Evolutionary conservation across 768 basidiomycete species (phyloP).

Genomic region (Rhodocollybia butyracea): DNA sequence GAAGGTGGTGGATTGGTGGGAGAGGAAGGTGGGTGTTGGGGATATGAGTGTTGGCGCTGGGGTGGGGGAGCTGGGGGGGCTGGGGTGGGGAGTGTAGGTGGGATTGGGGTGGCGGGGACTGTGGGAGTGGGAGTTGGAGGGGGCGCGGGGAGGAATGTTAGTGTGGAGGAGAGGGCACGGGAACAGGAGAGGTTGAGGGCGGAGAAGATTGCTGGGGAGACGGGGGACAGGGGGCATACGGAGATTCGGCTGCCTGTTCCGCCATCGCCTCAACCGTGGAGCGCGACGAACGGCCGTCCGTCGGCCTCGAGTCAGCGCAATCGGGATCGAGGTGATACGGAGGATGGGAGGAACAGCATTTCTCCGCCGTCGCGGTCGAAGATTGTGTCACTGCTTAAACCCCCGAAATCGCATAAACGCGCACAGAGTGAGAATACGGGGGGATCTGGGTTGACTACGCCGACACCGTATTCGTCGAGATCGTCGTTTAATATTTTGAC

Average conservation of each 20-base stretch:
- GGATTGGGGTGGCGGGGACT: too few relatives aligned
- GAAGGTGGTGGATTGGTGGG: conserved; percentile 76
- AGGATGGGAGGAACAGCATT: too few relatives aligned
- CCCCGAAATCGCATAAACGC: conserved; percentile 33
- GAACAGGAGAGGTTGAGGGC: neutral
- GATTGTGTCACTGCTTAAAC: too few relatives aligned
- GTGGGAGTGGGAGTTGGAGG: too few relatives aligned
- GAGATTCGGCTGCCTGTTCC: conserved; percentile 1
- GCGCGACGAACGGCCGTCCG: conserved; percentile 10
- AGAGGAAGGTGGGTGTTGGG: conserved; percentile 70
- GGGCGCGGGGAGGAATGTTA: neutral
- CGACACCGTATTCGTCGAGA: conserved; percentile 10
- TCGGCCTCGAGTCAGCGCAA: too few relatives aligned
- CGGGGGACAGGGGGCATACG: neutral
- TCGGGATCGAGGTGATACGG: too few relatives aligned
- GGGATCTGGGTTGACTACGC: too few relatives aligned
- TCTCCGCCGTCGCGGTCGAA: too few relatives aligned
- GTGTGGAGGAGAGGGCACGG: neutral
- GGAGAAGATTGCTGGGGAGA: conserved; percentile 7
- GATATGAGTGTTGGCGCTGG: conserved; percentile 37
- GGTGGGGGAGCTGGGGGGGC: conserved; percentile 12
- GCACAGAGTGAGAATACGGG: conserved; percentile 44
- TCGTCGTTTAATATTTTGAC: conserved; percentile 32
- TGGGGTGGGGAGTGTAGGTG: too few relatives aligned
- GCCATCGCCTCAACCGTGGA: neutral